Percentiles rank a stretch among this genome's conserved stretches.
phyloP scores from a whole-genome alignment of 805 yeast species.

The Yarrowia yakushimensis region DNA sequence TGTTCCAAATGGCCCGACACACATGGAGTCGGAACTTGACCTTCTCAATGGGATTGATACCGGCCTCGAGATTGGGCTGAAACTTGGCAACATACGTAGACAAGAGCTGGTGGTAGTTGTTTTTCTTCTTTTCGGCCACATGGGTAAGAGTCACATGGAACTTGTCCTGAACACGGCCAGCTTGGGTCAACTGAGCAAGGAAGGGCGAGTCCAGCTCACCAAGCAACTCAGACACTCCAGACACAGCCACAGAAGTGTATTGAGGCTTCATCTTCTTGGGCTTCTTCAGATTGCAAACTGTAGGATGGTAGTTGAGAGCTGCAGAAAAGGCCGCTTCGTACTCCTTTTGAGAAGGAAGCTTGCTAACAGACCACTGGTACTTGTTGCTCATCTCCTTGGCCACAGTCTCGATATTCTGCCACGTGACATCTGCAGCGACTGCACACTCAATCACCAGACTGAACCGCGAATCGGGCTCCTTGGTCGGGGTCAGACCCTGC shows the following conservation, averaged over 20 bases:
- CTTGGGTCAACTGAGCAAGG: neutral
- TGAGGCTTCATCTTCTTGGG: constrained; percentile 26
- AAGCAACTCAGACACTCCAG: neutral
- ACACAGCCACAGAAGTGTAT: constrained; percentile 47
- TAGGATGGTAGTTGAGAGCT: constrained; percentile 57
- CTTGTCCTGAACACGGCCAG: constrained; percentile 27
- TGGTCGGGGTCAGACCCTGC: constrained; percentile 50
- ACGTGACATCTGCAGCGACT: constrained; percentile 49
- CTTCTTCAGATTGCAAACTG: constrained; percentile 41
- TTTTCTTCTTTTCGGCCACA: constrained; percentile 2
- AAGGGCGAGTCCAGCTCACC: neutral
- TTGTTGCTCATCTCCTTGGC: constrained; percentile 40
- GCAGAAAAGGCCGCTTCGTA: constrained; percentile 47
- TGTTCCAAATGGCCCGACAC: neutral
- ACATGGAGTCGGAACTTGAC: neutral
- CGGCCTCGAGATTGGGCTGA: neutral
- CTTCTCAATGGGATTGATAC: neutral
- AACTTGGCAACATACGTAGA: neutral
- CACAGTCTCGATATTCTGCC: constrained; percentile 48
- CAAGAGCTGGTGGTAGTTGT: constrained; percentile 8
- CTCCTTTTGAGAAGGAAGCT: constrained; percentile 43
- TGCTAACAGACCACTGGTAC: constrained; percentile 47
- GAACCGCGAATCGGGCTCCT: constrained; percentile 62
- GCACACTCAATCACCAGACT: constrained; percentile 53
- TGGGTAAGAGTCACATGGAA: constrained; percentile 41